Evolutionary conservation across 2,329 filamentous ascomycete genomes (phyloP), one percentile per base, ranked within the genome.

Genomic region (Chrysoporthe austroafricana): DNA sequence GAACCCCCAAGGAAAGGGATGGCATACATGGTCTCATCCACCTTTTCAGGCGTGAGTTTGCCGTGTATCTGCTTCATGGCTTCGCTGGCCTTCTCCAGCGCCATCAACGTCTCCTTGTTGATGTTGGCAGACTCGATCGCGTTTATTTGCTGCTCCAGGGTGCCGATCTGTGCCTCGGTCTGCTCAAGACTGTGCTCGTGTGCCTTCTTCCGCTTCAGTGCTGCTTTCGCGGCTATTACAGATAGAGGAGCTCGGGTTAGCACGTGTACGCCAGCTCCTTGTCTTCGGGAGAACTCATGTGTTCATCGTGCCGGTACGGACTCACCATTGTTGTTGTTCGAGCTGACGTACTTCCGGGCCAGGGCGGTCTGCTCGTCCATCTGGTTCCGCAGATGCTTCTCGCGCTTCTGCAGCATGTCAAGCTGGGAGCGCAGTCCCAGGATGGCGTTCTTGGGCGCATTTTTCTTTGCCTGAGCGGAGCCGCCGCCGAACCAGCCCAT

Each of bases 61-160:
- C 90, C 91, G 78, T 98, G 94, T 74, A 99, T 99, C 71, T 90
- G 84, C 83, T 94, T 91, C 94, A 99, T 98, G 46, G 95, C 96
- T 70, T 89, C 83, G 72, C 92, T 90, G 13, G 96, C 95, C 77
- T 90, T 90, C 87, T 97, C 91, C 94, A 99, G 97, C 8, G 94
- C 95, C 73, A 91, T 88, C 72, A 98, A 85, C 14, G 96, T 99
- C 84, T 97, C 94, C 81, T 95, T 90, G 85, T 99, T 99, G 84
- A 99, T 97, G 79, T 98, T 99, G 70, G 96, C 96, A 60, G 94
- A 93, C 81, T 99, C 96, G 83, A 99, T 98, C 69, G 92, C 91
- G 79, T 96, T 96, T 77, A 98, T 96, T 79, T 99, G 94, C 77
- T 94, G 91, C 79, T 99, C 96, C 57, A 99, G 85, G 32, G 96